Evolutionary conservation across 2,329 filamentous ascomycete species (phyloP).

Genomic region (Zymoseptoria pseudotritici): DNA sequence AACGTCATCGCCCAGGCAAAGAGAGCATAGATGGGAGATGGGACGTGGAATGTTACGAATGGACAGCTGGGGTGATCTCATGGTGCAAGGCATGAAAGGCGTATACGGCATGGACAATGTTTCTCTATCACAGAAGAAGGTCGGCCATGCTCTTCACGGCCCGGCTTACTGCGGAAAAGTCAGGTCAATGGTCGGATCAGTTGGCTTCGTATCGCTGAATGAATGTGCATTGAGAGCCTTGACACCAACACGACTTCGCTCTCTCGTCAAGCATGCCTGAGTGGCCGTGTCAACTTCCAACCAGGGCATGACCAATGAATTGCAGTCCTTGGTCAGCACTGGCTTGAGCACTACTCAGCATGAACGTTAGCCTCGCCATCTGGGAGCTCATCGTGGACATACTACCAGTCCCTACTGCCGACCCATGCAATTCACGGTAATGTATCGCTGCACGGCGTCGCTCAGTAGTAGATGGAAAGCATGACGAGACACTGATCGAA

Average conservation of each 20-base stretch:
- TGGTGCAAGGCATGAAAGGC: conserved; percentile 16
- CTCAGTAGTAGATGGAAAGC: no score
- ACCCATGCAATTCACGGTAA: no score
- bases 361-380: no score
- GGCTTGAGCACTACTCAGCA: no score
- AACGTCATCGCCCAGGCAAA: conserved; percentile 96
- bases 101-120: conserved; percentile 5
- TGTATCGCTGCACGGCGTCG: no score
- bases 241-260: neutral
- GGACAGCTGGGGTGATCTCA: conserved; percentile 2
- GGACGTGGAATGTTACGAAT: conserved; percentile 5
- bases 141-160: neutral
- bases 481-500: no score
- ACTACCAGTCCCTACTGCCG: no score
- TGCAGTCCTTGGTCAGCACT: no score
- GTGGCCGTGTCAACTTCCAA: no score
- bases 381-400: no score
- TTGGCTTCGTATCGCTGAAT: conserved; percentile 2
- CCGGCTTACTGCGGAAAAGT: neutral
- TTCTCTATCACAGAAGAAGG: neutral
- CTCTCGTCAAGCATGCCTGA: no score
- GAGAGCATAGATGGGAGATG: conserved; percentile 59
- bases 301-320: no score
- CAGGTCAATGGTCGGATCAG: neutral
- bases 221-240: conserved; percentile 1